Evolutionary conservation across 139 green algal genomes (phyloP), one percentile per base, ranked within the genome.

Genomic region (Volvox reticuliferus): DNA sequence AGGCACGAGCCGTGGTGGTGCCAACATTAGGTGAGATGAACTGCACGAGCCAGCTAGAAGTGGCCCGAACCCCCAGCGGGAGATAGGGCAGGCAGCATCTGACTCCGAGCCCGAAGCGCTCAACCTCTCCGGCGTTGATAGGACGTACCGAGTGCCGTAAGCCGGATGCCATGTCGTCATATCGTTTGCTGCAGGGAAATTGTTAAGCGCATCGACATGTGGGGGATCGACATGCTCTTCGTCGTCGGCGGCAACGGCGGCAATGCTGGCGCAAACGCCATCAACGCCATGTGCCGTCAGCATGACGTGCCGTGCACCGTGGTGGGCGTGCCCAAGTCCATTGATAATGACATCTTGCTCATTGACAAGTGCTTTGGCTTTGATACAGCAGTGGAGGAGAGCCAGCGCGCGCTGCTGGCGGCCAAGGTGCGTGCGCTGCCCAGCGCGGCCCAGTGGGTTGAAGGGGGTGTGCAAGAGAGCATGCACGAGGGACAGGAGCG

Each of bases 311-410:
- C 86, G 30, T 96, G 93, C 91, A 91, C 91, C 88, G 95, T 95
- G 44, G 88, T 93, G 30, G 94, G 84, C 9, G 86, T 94, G 71
- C 89, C 88, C 77, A 94, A 94, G 84, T 91, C 87, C 75, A 94
- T 94, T 26, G 97, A 97, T 92, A 98, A 98, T 89, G 97, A 95
- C 85, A 93, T 95, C 80, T 85, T 95, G 84, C 88, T 95, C 24
- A 92, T 92, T 37, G 91, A 92, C 88, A 91, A 92, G 88, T 94
- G 91, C 92, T 96, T 96, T 75, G 94, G 94, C 28, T 99, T 99
- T 92, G 98, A 99, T 91, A 99, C 98, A 16, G 98, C 98, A 1
- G 98, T 99, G 79, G 98, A 99, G 93, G 98, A 99, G 96, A 95
- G 97, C 26, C 98, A 99, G 94, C 94, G 97, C 1, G 96, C 97